Percentiles rank a stretch among this genome's conserved stretches.
phyloP scores from a whole-genome alignment of 768 basidiomycete species.

The Tulasnella calospora region DNA sequence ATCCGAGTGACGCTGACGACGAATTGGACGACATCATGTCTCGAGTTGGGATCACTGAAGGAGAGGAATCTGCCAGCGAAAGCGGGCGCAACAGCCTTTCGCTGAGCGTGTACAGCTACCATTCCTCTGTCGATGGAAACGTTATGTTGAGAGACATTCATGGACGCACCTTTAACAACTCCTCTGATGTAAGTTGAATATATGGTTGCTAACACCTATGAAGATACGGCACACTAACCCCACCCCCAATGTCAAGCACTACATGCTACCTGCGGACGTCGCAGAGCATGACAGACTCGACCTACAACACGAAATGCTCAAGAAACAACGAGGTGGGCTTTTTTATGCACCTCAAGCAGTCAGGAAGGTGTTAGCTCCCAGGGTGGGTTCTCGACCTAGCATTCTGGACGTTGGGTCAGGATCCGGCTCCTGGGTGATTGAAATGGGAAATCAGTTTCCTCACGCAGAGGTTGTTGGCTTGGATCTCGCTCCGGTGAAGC shows the following conservation, averaged over 20 bases:
- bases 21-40: background rate
- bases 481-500: constrained; percentile 16
- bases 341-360: constrained; percentile 12
- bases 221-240: background rate
- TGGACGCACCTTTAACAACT: constrained; percentile 21
- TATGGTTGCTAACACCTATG: background rate
- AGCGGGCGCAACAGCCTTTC: background rate
- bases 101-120: constrained; percentile 23
- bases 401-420: constrained; percentile 21
- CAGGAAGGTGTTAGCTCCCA: background rate
- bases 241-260: background rate
- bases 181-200: constrained; percentile 17
- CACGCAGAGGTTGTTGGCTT: constrained; percentile 15
- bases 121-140: constrained; percentile 16
- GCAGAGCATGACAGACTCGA: constrained; percentile 17
- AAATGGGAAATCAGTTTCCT: constrained; percentile 13
- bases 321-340: background rate
- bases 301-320: constrained; percentile 21
- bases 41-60: background rate
- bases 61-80: background rate
- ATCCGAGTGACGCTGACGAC: background rate
- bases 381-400: background rate
- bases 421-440: constrained; percentile 20
- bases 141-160: constrained; percentile 20
- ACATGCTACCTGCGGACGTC: constrained; percentile 10